phyloP scores from a whole-genome alignment of 1,139 yeast species.

The Kodamaea fungicola region DNA sequence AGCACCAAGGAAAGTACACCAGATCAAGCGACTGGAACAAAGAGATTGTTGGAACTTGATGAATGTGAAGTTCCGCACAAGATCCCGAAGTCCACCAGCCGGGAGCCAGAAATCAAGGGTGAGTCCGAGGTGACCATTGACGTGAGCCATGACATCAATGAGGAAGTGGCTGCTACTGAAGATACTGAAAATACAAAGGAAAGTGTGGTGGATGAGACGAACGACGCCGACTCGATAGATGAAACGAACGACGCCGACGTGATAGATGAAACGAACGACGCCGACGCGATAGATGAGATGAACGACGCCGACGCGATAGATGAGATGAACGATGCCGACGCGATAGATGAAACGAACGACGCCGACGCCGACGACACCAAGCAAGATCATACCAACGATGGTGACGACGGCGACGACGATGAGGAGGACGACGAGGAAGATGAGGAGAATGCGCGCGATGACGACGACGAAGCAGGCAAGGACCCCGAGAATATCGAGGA shows the following conservation, averaged over 20 bases:
- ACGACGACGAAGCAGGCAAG: constrained; percentile 18
- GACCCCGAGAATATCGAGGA: constrained; percentile 22
- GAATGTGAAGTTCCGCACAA: not conserved
- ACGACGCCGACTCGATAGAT: no score
- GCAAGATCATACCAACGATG: constrained; percentile 8
- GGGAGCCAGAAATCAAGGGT: not conserved
- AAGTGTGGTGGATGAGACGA: constrained; percentile 9
- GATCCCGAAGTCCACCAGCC: no score
- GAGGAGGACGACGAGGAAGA: constrained; percentile 14
- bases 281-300: not conserved
- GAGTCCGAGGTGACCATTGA: constrained; percentile 3
- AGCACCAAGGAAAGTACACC: constrained; percentile 9
- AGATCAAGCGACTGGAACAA: constrained; percentile 2
- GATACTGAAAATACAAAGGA: constrained; percentile 3
- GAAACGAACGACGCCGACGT: no score
- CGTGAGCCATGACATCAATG: constrained; percentile 10
- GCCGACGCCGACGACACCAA: constrained; percentile 12
- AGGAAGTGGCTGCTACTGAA: constrained; percentile 7
- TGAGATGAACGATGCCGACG: constrained; percentile 9
- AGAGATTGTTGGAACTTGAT: not conserved
- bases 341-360: constrained; percentile 9
- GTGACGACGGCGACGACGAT: constrained; percentile 10
- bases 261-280: not conserved
- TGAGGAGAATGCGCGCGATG: constrained; percentile 14
- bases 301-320: constrained; percentile 3